Percentiles rank a stretch among this genome's conserved stretches.
Conservation (phyloP, 345 rosid species). For the Pseudoturritis turrita region DNA sequence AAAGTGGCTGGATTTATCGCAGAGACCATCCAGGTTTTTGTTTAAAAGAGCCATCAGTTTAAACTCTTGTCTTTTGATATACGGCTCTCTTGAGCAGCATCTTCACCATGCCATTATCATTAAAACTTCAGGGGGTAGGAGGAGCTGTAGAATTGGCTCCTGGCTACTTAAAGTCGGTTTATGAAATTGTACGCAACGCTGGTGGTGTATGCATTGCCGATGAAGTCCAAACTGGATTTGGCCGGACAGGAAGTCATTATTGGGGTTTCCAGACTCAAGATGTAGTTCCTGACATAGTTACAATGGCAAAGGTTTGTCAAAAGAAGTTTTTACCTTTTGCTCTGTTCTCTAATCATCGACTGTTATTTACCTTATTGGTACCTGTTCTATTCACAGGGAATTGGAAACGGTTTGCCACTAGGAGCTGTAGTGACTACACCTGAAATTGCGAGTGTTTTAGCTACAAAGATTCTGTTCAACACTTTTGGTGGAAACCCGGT, state of each 20-base stretch:
- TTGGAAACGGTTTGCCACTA: constrained; percentile 91
- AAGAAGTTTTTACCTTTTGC: background rate
- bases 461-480: constrained; percentile 80
- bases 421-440: constrained; percentile 97
- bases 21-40: constrained; percentile 82
- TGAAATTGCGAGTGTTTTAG: constrained; percentile 89
- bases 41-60: background rate
- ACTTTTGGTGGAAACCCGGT: constrained; percentile 98
- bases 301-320: constrained; percentile 87
- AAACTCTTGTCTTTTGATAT: background rate
- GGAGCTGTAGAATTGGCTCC: constrained; percentile 97
- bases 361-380: background rate
- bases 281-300: constrained; percentile 90
- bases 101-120: constrained; percentile 2
- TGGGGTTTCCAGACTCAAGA: constrained; percentile 96
- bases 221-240: constrained; percentile 96
- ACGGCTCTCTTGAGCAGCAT: background rate
- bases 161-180: constrained; percentile 75
- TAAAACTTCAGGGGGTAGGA: constrained; percentile 67
- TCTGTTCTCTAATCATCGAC: background rate
- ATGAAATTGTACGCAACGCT: constrained; percentile 75
- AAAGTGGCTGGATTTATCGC: constrained; percentile 90
- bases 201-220: constrained; percentile 95
- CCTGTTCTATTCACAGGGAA: constrained; percentile 42
- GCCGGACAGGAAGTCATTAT: constrained; percentile 89